Conservation (phyloP, 1,284 basidiomycete species). For the Lentinula novae-zelandiae region DNA sequence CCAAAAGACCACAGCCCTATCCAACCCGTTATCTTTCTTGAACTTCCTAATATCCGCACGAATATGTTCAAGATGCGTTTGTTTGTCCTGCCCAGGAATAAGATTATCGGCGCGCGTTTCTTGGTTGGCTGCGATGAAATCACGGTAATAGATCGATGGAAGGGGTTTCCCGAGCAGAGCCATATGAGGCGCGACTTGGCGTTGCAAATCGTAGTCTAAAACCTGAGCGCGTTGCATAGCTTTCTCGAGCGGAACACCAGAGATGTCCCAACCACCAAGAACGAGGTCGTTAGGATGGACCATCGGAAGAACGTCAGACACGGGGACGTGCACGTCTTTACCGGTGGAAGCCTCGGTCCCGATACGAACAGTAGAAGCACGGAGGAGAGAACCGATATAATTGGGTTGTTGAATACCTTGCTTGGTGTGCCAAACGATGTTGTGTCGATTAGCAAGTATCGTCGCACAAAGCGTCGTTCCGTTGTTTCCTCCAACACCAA, state of each 20-base stretch:
- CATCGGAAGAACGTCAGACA: slow-evolving; percentile 95
- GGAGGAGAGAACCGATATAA: slow-evolving; percentile 92
- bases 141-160: slow-evolving; percentile 93
- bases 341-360: slow-evolving; percentile 81
- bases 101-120: slow-evolving; percentile 94
- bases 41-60: slow-evolving; percentile 93
- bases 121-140: slow-evolving; percentile 98
- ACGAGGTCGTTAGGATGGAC: slow-evolving; percentile 99
- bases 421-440: slow-evolving; percentile 96
- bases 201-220: slow-evolving; percentile 95
- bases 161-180: slow-evolving; percentile 79
- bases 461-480: slow-evolving; percentile 94
- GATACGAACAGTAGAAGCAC: slow-evolving; percentile 92
- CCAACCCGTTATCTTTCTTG: slow-evolving; percentile 82
- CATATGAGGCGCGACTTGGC: slow-evolving; percentile 90
- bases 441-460: slow-evolving; percentile 94
- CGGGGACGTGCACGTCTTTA: slow-evolving; percentile 91
- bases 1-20: slow-evolving; percentile 93
- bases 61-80: slow-evolving; percentile 88
- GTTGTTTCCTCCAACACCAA: slow-evolving; percentile 97
- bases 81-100: slow-evolving; percentile 84
- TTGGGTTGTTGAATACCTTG: slow-evolving; percentile 91
- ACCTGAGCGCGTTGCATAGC: slow-evolving; percentile 95
- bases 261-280: slow-evolving; percentile 98
- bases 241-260: slow-evolving; percentile 78